Percentiles rank a stretch among this genome's conserved stretches.
phyloP scores from a whole-genome alignment of 148 eudicot species.

The Diospyros lotus region DNA sequence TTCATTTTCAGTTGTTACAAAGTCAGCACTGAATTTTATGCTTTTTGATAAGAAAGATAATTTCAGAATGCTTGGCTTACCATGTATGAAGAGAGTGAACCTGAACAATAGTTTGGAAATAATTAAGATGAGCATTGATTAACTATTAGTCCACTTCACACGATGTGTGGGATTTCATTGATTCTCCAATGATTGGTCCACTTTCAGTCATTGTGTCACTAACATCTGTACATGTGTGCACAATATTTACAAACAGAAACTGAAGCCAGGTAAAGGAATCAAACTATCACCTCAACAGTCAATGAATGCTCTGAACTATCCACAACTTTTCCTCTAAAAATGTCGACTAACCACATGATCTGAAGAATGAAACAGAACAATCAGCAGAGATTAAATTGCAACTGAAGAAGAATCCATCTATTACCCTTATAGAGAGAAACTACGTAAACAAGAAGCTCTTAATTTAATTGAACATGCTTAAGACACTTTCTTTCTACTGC shows the following conservation, averaged over 20 bases:
- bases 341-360: conserved; percentile 80
- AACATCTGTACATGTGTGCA: background rate
- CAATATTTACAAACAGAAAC: background rate
- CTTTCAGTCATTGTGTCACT: background rate
- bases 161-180: no score
- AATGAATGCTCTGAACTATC: conserved; percentile 63
- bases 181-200: background rate
- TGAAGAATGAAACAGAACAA: conserved; percentile 23
- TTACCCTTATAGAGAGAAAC: background rate
- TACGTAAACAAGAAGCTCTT: background rate
- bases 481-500: background rate
- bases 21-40: no score
- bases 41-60: no score
- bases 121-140: no score
- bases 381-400: background rate
- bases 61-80: no score
- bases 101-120: no score
- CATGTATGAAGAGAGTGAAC: no score
- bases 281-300: conserved; percentile 67
- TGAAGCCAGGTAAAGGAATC: background rate
- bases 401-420: background rate
- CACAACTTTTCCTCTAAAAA: conserved; percentile 77
- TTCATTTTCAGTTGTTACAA: no score
- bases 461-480: background rate
- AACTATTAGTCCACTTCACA: no score